Evolutionary conservation across 306 rosid genomes (phyloP), one percentile per base, ranked within the genome.

Genomic region (Quercus variabilis): DNA sequence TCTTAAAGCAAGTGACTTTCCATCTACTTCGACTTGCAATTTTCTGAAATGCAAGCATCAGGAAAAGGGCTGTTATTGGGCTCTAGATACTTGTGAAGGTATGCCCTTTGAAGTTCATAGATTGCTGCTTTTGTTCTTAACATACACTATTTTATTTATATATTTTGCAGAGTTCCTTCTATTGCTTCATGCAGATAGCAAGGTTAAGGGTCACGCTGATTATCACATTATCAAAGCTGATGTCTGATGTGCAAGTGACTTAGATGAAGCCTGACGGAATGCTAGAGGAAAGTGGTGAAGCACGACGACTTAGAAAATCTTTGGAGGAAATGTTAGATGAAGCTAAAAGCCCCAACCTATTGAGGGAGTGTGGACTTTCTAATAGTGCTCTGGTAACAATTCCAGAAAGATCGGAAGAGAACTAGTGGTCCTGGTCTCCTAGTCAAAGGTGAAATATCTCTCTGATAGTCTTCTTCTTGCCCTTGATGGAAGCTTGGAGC

Each of bases 161-260:
- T 76, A 10, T 77, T 86, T 41, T 83, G 96, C 94, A 95, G 99
- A 90, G 94, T 90, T 95, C 99, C 60, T 95, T 92, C 84, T 92
- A 93, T 85, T 73, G 89, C 94, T 89, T 95, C 62, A 79, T 80
- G 89, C 99, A 92, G 79, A 95, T 98, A 51, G 97, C 99, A 75
- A 91, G 99, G 80, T 84, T 95, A 87, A 91, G 99, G 88, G 99
- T 90, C 76, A 91, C 92, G 97, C 86, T 95, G 83, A 92, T 95
- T 74, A 95, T 95, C 84, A 92, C 99, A 49, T 82, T 95, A 72
- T 95, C 99, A 20, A 98, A 95, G 89, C 86, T 95, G 82, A 92
- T 92, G 99, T 95, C 99, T 75, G 99, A 95, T 62, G 96, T 95
- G 80, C 99, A 95, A 95, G 99, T 95, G 82, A 95, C 98, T 86